phyloP scores from a whole-genome alignment of 2,329 filamentous ascomycete species.

The Aspergillus persii region DNA sequence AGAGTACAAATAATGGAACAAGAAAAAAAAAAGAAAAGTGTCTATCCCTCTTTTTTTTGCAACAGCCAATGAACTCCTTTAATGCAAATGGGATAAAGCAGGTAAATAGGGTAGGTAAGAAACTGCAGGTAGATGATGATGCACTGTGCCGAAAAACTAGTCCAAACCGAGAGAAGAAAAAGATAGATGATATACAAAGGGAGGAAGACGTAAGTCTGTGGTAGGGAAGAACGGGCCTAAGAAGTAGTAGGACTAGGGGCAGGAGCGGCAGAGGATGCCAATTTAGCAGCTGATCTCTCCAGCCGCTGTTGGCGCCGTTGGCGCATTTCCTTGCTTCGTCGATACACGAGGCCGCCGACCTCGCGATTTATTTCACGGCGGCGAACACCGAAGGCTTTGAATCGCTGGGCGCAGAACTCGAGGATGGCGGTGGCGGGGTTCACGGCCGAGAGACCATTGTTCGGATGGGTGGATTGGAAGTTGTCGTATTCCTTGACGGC shows the following conservation, averaged over 20 bases:
- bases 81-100: neutral
- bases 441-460: neutral
- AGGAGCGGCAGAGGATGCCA: too few species aligned
- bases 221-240: neutral
- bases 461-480: neutral
- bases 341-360: conserved; percentile 29
- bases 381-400: conserved; percentile 26
- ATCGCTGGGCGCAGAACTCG: conserved; percentile 34
- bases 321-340: conserved; percentile 13
- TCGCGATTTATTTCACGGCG: conserved; percentile 35
- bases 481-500: conserved; percentile 30
- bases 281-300: neutral
- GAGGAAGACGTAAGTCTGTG: too few species aligned
- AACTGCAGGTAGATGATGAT: too few species aligned
- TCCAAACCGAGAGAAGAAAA: too few species aligned
- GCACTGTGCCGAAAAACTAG: too few species aligned
- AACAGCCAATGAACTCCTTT: neutral
- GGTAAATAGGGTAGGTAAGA: neutral
- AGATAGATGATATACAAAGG: too few species aligned
- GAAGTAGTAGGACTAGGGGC: neutral
- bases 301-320: conserved; percentile 1
- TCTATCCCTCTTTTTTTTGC: neutral
- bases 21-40: neutral
- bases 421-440: conserved; percentile 25
- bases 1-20: neutral